phyloP scores from a whole-genome alignment of 306 rosid genomes.

The Medicago lupulina region DNA sequence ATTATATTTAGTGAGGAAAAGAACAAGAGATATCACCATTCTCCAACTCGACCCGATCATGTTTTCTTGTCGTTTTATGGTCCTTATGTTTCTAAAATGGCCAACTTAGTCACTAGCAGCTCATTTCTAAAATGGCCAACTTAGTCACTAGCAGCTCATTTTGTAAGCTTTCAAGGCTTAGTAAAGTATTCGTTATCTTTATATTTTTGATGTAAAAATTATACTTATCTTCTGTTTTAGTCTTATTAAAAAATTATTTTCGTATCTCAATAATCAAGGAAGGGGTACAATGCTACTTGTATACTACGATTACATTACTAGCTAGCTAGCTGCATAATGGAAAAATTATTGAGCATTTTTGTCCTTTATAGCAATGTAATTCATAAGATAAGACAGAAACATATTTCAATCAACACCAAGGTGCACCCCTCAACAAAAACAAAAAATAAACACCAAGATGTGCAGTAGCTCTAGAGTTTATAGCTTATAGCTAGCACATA shows the following conservation, averaged over 20 bases:
- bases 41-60: slow-evolving; percentile 60
- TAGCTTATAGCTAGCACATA: slow-evolving; percentile 32
- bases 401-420: slow-evolving; percentile 37
- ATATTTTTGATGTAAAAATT: not conserved
- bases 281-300: slow-evolving; percentile 1
- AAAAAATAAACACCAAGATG: slow-evolving; percentile 26
- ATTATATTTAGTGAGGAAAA: slow-evolving; percentile 27
- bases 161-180: slow-evolving; percentile 35
- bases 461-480: slow-evolving; percentile 42
- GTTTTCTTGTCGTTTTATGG: slow-evolving; percentile 50
- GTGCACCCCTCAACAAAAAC: not conserved
- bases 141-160: slow-evolving; percentile 38
- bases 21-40: slow-evolving; percentile 42
- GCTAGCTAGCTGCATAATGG: not conserved
- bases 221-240: slow-evolving; percentile 35
- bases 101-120: slow-evolving; percentile 40
- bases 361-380: slow-evolving; percentile 44
- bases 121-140: slow-evolving; percentile 46
- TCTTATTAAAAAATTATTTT: slow-evolving; percentile 25
- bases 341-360: slow-evolving; percentile 44
- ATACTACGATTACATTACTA: not conserved
- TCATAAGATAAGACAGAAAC: slow-evolving; percentile 37
- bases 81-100: slow-evolving; percentile 36
- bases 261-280: slow-evolving; percentile 44
- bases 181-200: slow-evolving; percentile 1